These are phyloP conservation scores for Athelia psychrophila DNA, from an alignment of 1,284 basidiomycete genomes.

Conservation along the genomic window DNA sequence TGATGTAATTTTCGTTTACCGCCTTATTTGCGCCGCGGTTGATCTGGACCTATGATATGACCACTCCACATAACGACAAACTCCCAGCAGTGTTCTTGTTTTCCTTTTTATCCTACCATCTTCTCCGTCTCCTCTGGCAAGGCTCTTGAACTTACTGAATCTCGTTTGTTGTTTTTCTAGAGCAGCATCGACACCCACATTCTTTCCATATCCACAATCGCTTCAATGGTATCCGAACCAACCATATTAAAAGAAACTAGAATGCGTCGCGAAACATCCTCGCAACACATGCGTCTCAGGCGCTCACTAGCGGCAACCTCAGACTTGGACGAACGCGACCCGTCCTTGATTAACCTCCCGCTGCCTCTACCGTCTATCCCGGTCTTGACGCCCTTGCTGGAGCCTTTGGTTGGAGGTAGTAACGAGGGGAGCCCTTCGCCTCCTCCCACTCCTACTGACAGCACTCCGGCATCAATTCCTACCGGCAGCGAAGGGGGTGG, in stretches of 20 bases:
- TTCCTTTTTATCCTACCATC: neutral
- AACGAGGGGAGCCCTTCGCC: conserved; percentile 6
- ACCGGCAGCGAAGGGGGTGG: neutral
- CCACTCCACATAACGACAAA: too few relatives aligned
- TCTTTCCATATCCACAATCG: neutral
- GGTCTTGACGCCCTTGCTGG: conserved; percentile 34
- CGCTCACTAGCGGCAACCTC: neutral
- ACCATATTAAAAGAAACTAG: neutral
- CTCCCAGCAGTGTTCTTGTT: neutral
- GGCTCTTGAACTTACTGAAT: neutral
- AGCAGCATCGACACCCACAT: neutral
- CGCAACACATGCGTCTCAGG: neutral
- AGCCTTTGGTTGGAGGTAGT: conserved; percentile 30
- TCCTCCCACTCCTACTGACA: neutral
- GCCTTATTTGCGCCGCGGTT: too few relatives aligned
- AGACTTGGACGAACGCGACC: conserved; percentile 33
- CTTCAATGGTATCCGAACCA: neutral
- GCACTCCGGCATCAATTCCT: too few relatives aligned
- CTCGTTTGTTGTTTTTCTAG: neutral
- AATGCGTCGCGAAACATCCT: neutral
- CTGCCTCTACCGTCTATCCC: conserved; percentile 40
- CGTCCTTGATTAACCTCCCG: conserved; percentile 37
- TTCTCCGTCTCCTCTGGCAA: neutral
- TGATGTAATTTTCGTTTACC: too few relatives aligned
- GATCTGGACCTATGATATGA: neutral